phyloP scores from a whole-genome alignment of 805 yeast genomes.

The Lachancea cidri region DNA sequence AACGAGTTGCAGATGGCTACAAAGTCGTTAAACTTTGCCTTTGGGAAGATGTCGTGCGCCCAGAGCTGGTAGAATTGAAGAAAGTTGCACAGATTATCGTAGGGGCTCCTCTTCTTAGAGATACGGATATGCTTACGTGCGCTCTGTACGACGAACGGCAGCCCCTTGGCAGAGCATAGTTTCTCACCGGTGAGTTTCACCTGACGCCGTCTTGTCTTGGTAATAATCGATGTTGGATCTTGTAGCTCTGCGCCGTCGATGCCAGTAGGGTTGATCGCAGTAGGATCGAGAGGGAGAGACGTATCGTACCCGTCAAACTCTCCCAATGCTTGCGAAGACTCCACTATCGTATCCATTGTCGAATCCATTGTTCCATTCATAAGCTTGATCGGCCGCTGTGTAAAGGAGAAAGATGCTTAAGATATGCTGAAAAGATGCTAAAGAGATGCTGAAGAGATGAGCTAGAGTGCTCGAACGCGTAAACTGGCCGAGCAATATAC shows the following conservation, averaged over 20 bases:
- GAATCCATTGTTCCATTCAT: too few relatives aligned
- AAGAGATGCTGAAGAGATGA: too few relatives aligned
- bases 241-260: slow-evolving; percentile 12
- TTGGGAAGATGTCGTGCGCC: slow-evolving; percentile 75
- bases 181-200: slow-evolving; percentile 49
- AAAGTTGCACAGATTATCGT: slow-evolving; percentile 32
- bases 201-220: slow-evolving; percentile 24
- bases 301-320: too few relatives aligned
- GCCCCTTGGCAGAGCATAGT: slow-evolving; percentile 49
- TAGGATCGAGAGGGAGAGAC: slow-evolving; percentile 10
- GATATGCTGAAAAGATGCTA: too few relatives aligned
- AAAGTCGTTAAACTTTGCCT: slow-evolving; percentile 72
- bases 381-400: too few relatives aligned
- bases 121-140: slow-evolving; percentile 34
- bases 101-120: slow-evolving; percentile 22
- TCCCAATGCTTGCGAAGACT: too few relatives aligned
- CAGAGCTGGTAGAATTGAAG: slow-evolving; percentile 61
- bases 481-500: too few relatives aligned
- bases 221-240: slow-evolving; percentile 27
- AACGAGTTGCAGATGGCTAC: slow-evolving; percentile 46
- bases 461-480: too few relatives aligned
- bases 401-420: too few relatives aligned
- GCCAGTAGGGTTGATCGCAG: slow-evolving; percentile 9
- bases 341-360: too few relatives aligned
- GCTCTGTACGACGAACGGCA: slow-evolving; percentile 44